Conservation (phyloP, 495 filamentous ascomycete genomes). For the Stereocaulon alpinum region DNA sequence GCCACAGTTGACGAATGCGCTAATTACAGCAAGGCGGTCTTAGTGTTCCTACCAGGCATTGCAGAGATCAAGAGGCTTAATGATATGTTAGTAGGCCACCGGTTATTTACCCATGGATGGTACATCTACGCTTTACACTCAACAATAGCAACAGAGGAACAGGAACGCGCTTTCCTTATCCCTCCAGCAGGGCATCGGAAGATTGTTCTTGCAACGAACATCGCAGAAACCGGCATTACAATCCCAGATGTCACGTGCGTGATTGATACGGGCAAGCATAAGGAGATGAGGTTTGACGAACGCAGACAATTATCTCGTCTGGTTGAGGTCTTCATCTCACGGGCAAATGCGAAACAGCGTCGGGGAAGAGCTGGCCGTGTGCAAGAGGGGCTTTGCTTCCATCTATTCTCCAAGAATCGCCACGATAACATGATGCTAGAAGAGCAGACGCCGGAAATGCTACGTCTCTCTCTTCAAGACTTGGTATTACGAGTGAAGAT, state of each 20-base stretch:
- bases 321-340: constrained; percentile 85
- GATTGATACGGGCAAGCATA: constrained; percentile 88
- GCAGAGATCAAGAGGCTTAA: constrained; percentile 84
- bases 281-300: constrained; percentile 95
- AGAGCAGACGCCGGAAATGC: constrained; percentile 91
- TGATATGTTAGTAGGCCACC: constrained; percentile 65
- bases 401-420: constrained; percentile 80
- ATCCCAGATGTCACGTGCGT: constrained; percentile 96
- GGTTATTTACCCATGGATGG: constrained; percentile 59
- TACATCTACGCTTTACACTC: constrained; percentile 82
- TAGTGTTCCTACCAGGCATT: constrained; percentile 91
- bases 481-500: constrained; percentile 94
- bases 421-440: constrained; percentile 72
- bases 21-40: constrained; percentile 74
- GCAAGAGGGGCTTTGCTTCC: constrained; percentile 87
- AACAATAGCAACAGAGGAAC: constrained; percentile 89
- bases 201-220: constrained; percentile 92
- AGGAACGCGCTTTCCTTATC: constrained; percentile 79
- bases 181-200: constrained; percentile 75
- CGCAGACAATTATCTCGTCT: constrained; percentile 79
- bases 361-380: constrained; percentile 94
- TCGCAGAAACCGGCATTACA: constrained; percentile 94
- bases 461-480: constrained; percentile 86
- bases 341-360: constrained; percentile 87
- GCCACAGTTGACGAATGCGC: constrained; percentile 52